Base-by-base conservation (phyloP, 2,329 filamentous ascomycete species). In the Lasiodiplodia gonubiensis region DNA sequence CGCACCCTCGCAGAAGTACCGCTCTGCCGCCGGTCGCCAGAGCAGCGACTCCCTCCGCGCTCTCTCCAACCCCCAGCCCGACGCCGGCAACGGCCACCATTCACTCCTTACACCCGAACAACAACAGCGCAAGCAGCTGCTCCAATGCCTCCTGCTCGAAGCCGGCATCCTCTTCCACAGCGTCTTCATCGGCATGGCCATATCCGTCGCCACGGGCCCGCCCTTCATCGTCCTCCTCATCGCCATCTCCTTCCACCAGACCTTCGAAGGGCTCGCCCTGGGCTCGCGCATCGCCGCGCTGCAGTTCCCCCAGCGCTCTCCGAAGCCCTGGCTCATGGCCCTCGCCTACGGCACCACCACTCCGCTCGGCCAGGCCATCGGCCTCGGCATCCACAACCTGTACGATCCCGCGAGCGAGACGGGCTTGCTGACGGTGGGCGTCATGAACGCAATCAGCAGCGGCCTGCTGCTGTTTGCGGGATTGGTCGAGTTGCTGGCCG, bases 81-180 rank as follows among this genome's bases (percentile, higher is more conserved):
- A 42, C 37, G n/a, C 14, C 18, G 55, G 21, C 18, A 33, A 7
- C 54, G 14, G 25, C 51, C 8, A 16, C 25, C 30, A 42, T 14
- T 37, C 18, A 30, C n/a, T 25, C 76, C 63, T 67, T 55, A 48
- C 51, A 10, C 63, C 64, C 3, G 37, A 39, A 18, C 64, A 68
- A 48, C 67, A 69, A 21, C 83, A 86, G 77, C 85, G 86, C 73
- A 90, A 88, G 72, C 86, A 89, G 76, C 85, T 90, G 2, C 83
- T 92, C 72, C 91, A 93, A 78, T 92, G 92, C 71, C 86, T 91
- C 4, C 84, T 93, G 2, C 85, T 93, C 5, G 91, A 93, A 77
- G 89, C 90, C 67, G 91, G 91, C 69, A 93, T 93, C 70, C 82
- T 93, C 12, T 93, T 93, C 76, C 91, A 93, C 79, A 91, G 88